Conservation (phyloP, 2,329 filamentous ascomycete genomes). For the Pyrenochaeta sp. region DNA sequence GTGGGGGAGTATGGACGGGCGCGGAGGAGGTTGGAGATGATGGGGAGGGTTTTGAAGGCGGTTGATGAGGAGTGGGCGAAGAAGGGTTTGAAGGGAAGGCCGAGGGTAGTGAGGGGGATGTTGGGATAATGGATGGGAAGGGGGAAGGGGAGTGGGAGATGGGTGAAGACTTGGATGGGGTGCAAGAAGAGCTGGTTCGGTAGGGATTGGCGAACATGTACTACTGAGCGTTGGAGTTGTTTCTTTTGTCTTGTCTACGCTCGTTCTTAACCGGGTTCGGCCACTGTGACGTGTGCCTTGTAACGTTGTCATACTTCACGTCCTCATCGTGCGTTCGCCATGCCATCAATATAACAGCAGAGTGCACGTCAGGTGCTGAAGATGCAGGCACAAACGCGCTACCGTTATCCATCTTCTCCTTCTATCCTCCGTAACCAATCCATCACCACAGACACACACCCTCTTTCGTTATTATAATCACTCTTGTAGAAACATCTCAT, state of each 20-base stretch:
- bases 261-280: no score
- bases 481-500: not conserved
- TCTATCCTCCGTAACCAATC: not conserved
- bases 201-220: no score
- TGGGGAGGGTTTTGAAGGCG: not conserved
- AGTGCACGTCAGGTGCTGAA: not conserved
- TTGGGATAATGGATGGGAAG: not conserved
- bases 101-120: not conserved
- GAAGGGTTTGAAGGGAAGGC: not conserved
- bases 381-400: not conserved
- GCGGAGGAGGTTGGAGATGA: not conserved
- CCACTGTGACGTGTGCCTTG: no score
- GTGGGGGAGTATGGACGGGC: not conserved
- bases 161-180: not conserved
- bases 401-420: not conserved
- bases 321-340: not conserved
- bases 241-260: no score
- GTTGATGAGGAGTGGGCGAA: not conserved
- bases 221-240: no score
- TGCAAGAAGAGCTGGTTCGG: not conserved
- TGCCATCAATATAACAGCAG: not conserved
- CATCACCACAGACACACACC: not conserved
- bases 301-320: not conserved
- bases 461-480: not conserved
- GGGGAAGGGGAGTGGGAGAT: not conserved